Base-by-base conservation (phyloP, 306 rosid genomes). In the Carpinus viminea region DNA sequence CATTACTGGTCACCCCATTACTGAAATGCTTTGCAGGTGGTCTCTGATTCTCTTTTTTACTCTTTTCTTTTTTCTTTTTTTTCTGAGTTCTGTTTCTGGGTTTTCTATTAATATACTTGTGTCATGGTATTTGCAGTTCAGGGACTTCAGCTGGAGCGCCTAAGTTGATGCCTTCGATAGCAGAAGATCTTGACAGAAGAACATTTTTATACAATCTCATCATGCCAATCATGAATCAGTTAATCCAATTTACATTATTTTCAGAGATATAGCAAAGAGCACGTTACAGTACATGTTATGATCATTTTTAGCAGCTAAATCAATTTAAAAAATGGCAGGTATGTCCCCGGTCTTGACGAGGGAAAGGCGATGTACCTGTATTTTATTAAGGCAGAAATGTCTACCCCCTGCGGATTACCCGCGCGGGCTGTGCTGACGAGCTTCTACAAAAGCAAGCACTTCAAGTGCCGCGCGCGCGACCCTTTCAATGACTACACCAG, bases 111-210 rank as follows among this genome's bases (percentile, higher is more conserved):
- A 36, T 13, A 56, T 48, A 74, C 64, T 47, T 12, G 72, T 74
- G 72, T 61, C 78, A 71, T 62, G 83, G 51, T 4, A 72, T 56
- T 77, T 86, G 89, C 93, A 94, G 98, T 82, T 94, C 98, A 50
- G 98, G 98, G 80, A 94, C 98, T 54, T 94, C 98, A 66, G 93
- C 77, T 17, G 97, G 97, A 75, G 88, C 88, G 89, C 98, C 98
- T 20, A 94, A 92, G 83, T 68, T 94, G 89, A 89, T 82, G 88
- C 98, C 98, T 38, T 83, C 97, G 21, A 89, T 90, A 11, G 94
- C 88, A 0, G 94, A 94, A 83, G 98, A 94, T 89, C 97, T 92
- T 50, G 94, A 94, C 48, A 92, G 97, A 24, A 83, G 94, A 70
- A 94, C 98, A 54, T 92, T 92, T 69, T 79, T 92, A n/a, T 94